Evolutionary conservation across 768 basidiomycete genomes (phyloP).

Genomic region (Trametes cubensis): DNA sequence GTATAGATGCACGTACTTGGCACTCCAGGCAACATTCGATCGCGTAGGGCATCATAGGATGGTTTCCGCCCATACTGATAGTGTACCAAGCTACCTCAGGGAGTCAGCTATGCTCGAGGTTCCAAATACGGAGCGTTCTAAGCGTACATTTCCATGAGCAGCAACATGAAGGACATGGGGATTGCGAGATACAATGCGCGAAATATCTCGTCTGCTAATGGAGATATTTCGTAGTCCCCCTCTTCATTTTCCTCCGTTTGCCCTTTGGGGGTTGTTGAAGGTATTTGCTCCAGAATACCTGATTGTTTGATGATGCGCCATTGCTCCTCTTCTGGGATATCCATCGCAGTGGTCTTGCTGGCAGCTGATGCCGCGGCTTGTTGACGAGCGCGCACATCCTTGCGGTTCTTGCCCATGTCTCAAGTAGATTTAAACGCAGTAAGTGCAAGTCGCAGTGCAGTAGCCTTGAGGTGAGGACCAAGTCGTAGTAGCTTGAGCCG

Average conservation of each 20-base stretch:
- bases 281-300: constrained; percentile 41
- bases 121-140: no score
- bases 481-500: not conserved
- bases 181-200: constrained; percentile 65
- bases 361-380: not conserved
- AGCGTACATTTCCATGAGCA: constrained; percentile 85
- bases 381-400: constrained; percentile 10
- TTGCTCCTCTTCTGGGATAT: constrained; percentile 76
- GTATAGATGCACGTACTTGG: constrained; percentile 59
- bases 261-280: not conserved
- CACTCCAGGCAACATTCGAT: constrained; percentile 63
- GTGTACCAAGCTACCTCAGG: constrained; percentile 62
- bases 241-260: not conserved
- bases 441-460: not conserved
- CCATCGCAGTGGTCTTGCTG: constrained; percentile 23
- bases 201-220: constrained; percentile 71
- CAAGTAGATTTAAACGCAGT: no score
- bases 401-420: constrained; percentile 31
- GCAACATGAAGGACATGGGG: constrained; percentile 71
- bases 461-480: not conserved
- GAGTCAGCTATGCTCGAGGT: no score
- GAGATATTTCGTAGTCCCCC: constrained; percentile 41
- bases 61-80: constrained; percentile 74
- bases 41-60: constrained; percentile 48
- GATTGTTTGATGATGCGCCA: constrained; percentile 73